A percentile compares a stretch with the other conserved stretches of the same genome.
phyloP scores from a whole-genome alignment of 2,329 filamentous ascomycete species.

The Diaporthe vaccinii region DNA sequence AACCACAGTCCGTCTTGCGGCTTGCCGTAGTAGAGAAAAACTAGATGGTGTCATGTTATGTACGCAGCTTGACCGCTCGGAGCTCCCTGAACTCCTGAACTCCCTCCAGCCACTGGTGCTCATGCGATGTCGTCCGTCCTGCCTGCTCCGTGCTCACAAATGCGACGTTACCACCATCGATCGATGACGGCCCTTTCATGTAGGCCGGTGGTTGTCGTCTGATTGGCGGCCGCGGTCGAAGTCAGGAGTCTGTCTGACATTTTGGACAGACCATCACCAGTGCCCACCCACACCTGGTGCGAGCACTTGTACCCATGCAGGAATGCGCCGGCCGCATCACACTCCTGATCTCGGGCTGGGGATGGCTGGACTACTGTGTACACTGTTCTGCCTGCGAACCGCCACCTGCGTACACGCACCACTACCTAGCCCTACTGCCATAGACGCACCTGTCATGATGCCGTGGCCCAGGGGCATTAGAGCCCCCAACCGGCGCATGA shows the following conservation, averaged over 20 bases:
- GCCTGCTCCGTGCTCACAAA: background rate
- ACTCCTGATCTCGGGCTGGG: background rate
- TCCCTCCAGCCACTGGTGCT: background rate
- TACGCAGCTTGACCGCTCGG: background rate
- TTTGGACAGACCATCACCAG: background rate
- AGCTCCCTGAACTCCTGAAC: background rate
- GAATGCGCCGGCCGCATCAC: background rate
- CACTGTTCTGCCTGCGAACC: background rate
- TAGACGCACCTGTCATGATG: conserved; percentile 3
- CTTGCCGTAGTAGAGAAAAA: background rate
- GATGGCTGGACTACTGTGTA: background rate
- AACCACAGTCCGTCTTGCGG: background rate
- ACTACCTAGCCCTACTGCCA: background rate
- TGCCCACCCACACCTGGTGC: background rate
- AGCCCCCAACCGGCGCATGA: conserved; percentile 9
- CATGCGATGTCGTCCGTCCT: background rate
- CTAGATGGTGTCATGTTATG: background rate
- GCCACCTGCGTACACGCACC: background rate
- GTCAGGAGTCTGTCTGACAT: conserved; percentile 26
- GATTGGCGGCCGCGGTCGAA: conserved; percentile 28
- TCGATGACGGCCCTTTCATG: conserved; percentile 1
- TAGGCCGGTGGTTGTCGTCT: conserved; percentile 2
- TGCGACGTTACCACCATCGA: conserved; percentile 22
- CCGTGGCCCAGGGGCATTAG: conserved; percentile 21
- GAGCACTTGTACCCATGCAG: background rate